Conservation (phyloP, 768 basidiomycete genomes). For the Agrocybe praecox region DNA sequence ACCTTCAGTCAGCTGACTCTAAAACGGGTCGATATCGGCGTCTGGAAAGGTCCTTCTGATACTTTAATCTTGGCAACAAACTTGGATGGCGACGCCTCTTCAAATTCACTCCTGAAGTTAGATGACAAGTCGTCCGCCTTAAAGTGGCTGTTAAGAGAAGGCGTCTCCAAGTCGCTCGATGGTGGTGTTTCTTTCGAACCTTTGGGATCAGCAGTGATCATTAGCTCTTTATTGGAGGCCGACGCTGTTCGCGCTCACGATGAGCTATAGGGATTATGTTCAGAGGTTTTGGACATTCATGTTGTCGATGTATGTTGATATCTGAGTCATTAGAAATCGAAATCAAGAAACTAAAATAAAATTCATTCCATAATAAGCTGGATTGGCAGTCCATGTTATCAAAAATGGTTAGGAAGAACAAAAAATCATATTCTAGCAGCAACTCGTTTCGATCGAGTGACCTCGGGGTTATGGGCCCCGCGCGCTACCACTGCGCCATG, state of each 20-base stretch:
- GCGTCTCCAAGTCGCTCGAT: background rate
- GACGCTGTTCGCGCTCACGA: background rate
- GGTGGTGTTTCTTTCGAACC: slow-evolving; percentile 3
- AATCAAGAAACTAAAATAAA: too few relatives aligned
- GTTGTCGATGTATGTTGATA: too few relatives aligned
- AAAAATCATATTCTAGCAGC: slow-evolving; percentile 41
- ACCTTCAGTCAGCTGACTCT: background rate
- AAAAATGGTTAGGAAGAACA: background rate
- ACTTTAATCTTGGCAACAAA: slow-evolving; percentile 6
- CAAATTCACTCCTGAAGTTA: background rate
- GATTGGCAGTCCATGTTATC: too few relatives aligned
- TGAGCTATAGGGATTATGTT: background rate
- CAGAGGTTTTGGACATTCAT: background rate
- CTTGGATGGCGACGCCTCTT: background rate
- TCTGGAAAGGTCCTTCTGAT: background rate
- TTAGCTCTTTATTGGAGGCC: background rate
- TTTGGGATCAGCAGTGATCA: slow-evolving; percentile 6
- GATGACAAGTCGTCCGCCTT: background rate
- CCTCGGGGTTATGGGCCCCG: slow-evolving; percentile 66
- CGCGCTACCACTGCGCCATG: slow-evolving; percentile 63
- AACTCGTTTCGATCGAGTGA: slow-evolving; percentile 68
- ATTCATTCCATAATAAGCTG: too few relatives aligned
- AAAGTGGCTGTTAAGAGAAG: slow-evolving; percentile 4
- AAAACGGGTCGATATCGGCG: slow-evolving; percentile 2
- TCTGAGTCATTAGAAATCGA: background rate